Conservation (phyloP, 2,329 filamentous ascomycete genomes). For the Pseudodiploospora longispora region DNA sequence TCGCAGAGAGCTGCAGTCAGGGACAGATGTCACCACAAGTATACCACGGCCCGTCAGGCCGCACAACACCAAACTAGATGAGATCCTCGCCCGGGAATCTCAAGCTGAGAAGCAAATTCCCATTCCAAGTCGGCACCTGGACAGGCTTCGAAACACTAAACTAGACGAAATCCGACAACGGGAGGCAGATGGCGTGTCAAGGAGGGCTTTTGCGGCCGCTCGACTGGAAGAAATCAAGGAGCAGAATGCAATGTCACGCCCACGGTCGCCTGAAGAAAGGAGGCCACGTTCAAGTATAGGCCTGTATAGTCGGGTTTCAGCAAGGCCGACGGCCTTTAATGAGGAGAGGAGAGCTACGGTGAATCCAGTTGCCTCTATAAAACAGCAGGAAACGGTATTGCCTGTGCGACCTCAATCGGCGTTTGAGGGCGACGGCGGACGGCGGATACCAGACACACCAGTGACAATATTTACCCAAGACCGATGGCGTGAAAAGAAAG, state of each 20-base stretch:
- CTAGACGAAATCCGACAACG: slow-evolving; percentile 40
- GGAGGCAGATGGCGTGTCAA: slow-evolving; percentile 37
- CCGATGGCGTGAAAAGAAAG: not conserved
- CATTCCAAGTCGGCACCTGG: slow-evolving; percentile 20
- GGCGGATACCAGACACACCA: slow-evolving; percentile 30
- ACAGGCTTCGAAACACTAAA: slow-evolving; percentile 32
- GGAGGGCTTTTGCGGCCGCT: slow-evolving; percentile 38
- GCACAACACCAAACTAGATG: slow-evolving; percentile 26
- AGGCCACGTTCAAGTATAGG: slow-evolving; percentile 18
- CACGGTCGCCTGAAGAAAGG: slow-evolving; percentile 33
- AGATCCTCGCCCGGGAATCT: slow-evolving; percentile 27
- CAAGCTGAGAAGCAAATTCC: slow-evolving; percentile 24
- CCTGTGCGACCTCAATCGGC: slow-evolving; percentile 15
- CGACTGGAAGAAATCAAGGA: slow-evolving; percentile 46
- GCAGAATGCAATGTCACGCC: slow-evolving; percentile 37
- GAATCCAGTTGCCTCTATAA: not conserved
- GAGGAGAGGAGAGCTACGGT: not conserved
- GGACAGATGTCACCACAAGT: slow-evolving; percentile 14
- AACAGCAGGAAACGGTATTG: slow-evolving; percentile 11
- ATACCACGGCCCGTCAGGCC: slow-evolving; percentile 10
- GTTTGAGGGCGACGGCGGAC: slow-evolving; percentile 19
- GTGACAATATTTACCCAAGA: slow-evolving; percentile 27
- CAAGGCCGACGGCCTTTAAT: not conserved
- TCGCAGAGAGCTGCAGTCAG: slow-evolving; percentile 31
- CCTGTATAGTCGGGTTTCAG: not conserved